Evolutionary conservation across 2,329 filamentous ascomycete genomes (phyloP).

Genomic region (Fusarium mangiferae): DNA sequence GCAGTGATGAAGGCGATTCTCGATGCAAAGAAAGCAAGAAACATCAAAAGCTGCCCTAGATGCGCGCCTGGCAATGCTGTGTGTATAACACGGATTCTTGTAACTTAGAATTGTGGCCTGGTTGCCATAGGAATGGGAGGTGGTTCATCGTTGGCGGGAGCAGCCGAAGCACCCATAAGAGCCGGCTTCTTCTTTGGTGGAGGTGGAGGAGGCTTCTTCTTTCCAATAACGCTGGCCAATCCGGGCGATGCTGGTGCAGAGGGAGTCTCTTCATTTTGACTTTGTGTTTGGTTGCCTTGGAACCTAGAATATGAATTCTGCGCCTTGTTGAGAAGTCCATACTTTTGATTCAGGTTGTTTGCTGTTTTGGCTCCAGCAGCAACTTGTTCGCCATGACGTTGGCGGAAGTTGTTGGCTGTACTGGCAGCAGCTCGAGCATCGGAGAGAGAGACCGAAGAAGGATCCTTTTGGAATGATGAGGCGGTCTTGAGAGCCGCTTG

Average conservation of each 20-base stretch:
- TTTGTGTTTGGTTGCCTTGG: conserved; percentile 30
- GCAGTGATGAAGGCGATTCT: conserved; percentile 1
- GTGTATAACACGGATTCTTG: background rate
- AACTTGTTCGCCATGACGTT: conserved; percentile 76
- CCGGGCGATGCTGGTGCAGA: conserved; percentile 19
- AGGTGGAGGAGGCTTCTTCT: conserved; percentile 66
- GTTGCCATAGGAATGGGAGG: conserved; percentile 66
- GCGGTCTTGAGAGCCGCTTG: conserved; percentile 72
- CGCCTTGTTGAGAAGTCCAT: conserved; percentile 60
- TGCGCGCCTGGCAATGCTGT: conserved; percentile 25
- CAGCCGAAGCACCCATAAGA: conserved; percentile 41
- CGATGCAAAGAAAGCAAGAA: background rate
- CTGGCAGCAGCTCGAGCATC: conserved; percentile 68
- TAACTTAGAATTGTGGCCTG: conserved; percentile 57
- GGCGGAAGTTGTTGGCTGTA: conserved; percentile 75
- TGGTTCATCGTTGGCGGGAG: conserved; percentile 49
- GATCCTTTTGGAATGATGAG: conserved; percentile 67
- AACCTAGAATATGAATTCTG: conserved; percentile 42
- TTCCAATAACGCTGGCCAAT: conserved; percentile 46
- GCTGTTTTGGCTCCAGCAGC: conserved; percentile 68
- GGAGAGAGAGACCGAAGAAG: conserved; percentile 67
- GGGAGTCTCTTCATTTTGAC: conserved; percentile 18
- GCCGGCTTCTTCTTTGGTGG: conserved; percentile 64
- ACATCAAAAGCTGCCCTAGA: conserved; percentile 5
- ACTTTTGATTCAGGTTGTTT: conserved; percentile 69